These are phyloP conservation scores for Nannochloropsis salina DNA, from an alignment of 108 stramenopile species.

Conservation along the genomic window DNA sequence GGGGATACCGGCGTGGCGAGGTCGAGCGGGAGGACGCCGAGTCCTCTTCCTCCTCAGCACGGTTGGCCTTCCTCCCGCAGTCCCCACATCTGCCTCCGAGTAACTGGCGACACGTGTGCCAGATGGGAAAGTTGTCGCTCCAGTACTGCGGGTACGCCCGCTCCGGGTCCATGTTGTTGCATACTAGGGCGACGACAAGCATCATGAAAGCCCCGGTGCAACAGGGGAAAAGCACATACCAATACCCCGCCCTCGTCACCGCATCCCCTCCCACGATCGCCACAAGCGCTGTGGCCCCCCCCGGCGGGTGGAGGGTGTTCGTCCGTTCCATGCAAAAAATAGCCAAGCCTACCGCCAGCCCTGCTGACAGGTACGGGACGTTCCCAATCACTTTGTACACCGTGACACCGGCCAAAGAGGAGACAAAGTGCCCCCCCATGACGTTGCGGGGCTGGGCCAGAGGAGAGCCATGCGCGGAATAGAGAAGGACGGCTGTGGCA, in stretches of 20 bases:
- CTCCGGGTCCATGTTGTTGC: conserved; percentile 24
- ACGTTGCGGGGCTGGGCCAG: conserved; percentile 13
- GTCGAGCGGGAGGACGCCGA: neutral
- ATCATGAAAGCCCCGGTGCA: neutral
- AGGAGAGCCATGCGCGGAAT: neutral
- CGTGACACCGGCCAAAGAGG: neutral
- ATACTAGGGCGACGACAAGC: neutral
- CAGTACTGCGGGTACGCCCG: conserved; percentile 25
- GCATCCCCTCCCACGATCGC: neutral
- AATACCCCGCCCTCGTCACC: neutral
- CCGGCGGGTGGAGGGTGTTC: neutral
- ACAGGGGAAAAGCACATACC: conserved; percentile 18
- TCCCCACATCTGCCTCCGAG: neutral
- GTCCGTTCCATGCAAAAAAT: conserved; percentile 22
- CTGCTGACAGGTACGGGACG: conserved; percentile 12
- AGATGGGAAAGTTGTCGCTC: neutral
- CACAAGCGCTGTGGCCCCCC: conserved; percentile 23
- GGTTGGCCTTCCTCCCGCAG: too few relatives aligned
- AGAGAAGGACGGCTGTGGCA: conserved; percentile 20
- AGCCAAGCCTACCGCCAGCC: neutral
- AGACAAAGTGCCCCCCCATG: neutral
- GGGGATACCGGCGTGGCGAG: neutral
- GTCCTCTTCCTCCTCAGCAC: neutral
- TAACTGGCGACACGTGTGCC: neutral
- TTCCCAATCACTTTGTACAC: conserved; percentile 15